Percentiles rank a stretch among this genome's conserved stretches.
These are phyloP conservation scores for Acanthamoeba quina DNA, from an alignment of 208 protist species.

Conservation along the genomic window DNA sequence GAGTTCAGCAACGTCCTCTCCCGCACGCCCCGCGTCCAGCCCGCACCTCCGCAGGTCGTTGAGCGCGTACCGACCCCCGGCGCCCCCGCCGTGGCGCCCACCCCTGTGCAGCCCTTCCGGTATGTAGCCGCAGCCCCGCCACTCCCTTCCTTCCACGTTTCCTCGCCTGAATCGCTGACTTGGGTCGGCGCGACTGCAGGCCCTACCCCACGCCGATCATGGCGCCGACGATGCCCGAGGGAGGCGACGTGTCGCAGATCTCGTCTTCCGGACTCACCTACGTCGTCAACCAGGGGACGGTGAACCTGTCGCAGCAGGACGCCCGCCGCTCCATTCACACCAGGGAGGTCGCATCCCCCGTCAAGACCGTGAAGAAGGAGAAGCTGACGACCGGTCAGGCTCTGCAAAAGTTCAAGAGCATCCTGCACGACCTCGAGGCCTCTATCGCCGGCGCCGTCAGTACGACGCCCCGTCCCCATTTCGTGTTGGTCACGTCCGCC, in stretches of 20 bases:
- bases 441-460: background rate
- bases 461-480: background rate
- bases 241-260: background rate
- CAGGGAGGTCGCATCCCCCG: slow-evolving; percentile 4
- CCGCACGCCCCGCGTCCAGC: slow-evolving; percentile 19
- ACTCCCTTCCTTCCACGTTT: background rate
- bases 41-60: background rate
- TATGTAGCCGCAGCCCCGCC: background rate
- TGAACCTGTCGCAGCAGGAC: slow-evolving; percentile 70
- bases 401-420: slow-evolving; percentile 88
- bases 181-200: background rate
- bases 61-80: background rate
- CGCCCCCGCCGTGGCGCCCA: background rate
- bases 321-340: slow-evolving; percentile 62
- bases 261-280: slow-evolving; percentile 47
- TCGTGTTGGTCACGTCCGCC: background rate
- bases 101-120: slow-evolving; percentile 1
- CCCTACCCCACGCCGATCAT: slow-evolving; percentile 25
- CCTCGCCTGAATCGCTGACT: background rate
- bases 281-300: slow-evolving; percentile 70
- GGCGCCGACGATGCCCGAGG: background rate
- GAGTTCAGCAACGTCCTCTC: slow-evolving; percentile 93
- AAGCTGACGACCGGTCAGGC: slow-evolving; percentile 85
- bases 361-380: slow-evolving; percentile 72
- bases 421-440: slow-evolving; percentile 34